Conservation (phyloP, 78 protist genomes). For the Dictyostelium brefeldianum region DNA sequence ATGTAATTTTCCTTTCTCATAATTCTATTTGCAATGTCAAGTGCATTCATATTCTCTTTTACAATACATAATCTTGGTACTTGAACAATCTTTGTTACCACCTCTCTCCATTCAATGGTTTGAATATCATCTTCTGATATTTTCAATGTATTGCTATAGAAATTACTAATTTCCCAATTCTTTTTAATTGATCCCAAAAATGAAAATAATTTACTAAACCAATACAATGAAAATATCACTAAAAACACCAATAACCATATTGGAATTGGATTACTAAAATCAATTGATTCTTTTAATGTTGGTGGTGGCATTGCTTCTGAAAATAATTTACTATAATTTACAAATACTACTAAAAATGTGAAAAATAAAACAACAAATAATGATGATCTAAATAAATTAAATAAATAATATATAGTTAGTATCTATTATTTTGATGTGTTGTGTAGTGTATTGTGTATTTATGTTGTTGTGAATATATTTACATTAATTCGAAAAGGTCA, state of each 20-base stretch:
- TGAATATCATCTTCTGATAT: slow-evolving; percentile 69
- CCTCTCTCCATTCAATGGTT: slow-evolving; percentile 75
- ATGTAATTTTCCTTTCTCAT: slow-evolving; percentile 91
- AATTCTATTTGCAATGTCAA: slow-evolving; percentile 90
- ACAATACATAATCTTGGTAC: slow-evolving; percentile 75
- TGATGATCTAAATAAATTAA: slow-evolving; percentile 49
- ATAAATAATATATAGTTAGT: neutral
- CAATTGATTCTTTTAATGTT: neutral
- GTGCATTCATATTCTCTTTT: slow-evolving; percentile 70
- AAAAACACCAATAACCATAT: slow-evolving; percentile 56
- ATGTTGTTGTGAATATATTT: neutral
- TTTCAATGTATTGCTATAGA: slow-evolving; percentile 16
- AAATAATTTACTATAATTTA: slow-evolving; percentile 50
- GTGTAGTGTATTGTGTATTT: too few species aligned
- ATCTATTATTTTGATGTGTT: neutral
- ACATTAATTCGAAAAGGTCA: slow-evolving; percentile 67
- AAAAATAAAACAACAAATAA: slow-evolving; percentile 70
- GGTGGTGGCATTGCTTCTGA: neutral
- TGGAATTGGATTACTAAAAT: slow-evolving; percentile 38
- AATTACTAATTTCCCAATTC: slow-evolving; percentile 33
- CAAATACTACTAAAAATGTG: slow-evolving; percentile 76
- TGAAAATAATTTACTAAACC: slow-evolving; percentile 49
- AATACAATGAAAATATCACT: slow-evolving; percentile 37
- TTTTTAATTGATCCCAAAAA: neutral
- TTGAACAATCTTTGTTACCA: slow-evolving; percentile 43